Evolutionary conservation across 163 green algal species (phyloP), one percentile per base, ranked within the genome.

Genomic region (Chlorella variabilis): DNA sequence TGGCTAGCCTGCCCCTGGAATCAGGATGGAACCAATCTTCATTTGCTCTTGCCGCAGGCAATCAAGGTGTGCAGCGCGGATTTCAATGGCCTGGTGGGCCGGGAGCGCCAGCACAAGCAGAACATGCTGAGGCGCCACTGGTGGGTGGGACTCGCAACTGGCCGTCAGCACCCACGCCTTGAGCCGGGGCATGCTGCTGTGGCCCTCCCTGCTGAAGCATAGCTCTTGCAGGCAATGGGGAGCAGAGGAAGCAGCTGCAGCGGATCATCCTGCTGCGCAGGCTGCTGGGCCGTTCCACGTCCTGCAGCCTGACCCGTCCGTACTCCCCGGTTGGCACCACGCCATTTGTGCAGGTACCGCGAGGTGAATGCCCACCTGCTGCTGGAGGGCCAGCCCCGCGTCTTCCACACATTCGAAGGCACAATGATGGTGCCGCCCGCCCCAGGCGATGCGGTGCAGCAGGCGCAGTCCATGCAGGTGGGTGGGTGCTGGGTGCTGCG

Each of bases 331-430:
- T 49, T 4, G 3, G 15, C 6, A n/a, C 63, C 63, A n/a, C 41
- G 4, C 21, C 2, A 29, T 56, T 33, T 54, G 29, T 51, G 56
- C 56, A 70, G 56, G 73, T 25, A 33, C 25, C 73, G 73, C 2
- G 73, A 80, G 73, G n/a, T 71, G 17, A 70, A 80, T 33, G 73
- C 73, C 25, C 73, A 80, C 38, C 38, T 80, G 39, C 27, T 70
- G 27, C 73, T 80, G 73, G n/a, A 80, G 36, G 73, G 38, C 27
- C 38, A 80, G 73, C 56, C 36, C 0, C 56, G 42, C 21, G 39
- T 58, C 15, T 58, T 38, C 39, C 73, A 80, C 73, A 71, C 56
- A 54, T 80, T 80, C 39, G 15, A 70, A 8, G 73, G 73, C 56
- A n/a, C 0, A 2, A 66, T 78, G 70, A n/a, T 71, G n/a, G 58